A percentile compares a stretch with the other conserved stretches of the same genome.
These are phyloP conservation scores for Andrographis paniculata DNA, from an alignment of 305 asterid genomes.

Conservation along the genomic window DNA sequence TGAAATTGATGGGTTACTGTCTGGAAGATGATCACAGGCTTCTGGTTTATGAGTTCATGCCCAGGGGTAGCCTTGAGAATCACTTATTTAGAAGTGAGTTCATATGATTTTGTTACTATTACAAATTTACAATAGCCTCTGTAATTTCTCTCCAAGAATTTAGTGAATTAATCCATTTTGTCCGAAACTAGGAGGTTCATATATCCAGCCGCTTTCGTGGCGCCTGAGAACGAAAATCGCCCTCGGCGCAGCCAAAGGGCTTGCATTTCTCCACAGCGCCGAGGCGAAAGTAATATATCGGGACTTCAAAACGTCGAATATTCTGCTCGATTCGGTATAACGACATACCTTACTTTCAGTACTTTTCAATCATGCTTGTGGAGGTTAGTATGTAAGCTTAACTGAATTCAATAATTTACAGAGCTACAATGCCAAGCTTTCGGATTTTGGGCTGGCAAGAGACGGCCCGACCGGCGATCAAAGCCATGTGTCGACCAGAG, in stretches of 20 bases:
- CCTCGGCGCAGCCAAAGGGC: constrained; percentile 97
- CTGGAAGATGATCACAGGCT: constrained; percentile 87
- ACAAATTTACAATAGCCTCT: background rate
- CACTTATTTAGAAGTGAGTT: constrained; percentile 84
- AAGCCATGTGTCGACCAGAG: constrained; percentile 81
- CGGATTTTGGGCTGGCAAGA: constrained; percentile 92
- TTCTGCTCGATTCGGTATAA: constrained; percentile 73
- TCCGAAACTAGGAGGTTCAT: constrained; percentile 39
- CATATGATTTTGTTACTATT: background rate
- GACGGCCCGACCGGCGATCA: constrained; percentile 85
- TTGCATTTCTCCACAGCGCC: constrained; percentile 84
- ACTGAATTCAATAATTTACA: constrained; percentile 25
- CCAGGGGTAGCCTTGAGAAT: constrained; percentile 97
- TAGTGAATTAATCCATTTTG: constrained; percentile 3
- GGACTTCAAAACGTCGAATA: constrained; percentile 88
- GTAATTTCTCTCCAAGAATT: no score
- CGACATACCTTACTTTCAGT: background rate
- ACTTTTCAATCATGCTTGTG: background rate
- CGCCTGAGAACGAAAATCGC: constrained; percentile 56
- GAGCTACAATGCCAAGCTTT: constrained; percentile 77
- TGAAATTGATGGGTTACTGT: constrained; percentile 78
- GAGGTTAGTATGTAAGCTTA: no score
- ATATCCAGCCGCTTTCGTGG: constrained; percentile 78
- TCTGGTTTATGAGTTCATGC: no score
- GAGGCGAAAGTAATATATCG: constrained; percentile 75